Base-by-base conservation (phyloP, 441 rosid species). In the Eruca vesicaria region DNA sequence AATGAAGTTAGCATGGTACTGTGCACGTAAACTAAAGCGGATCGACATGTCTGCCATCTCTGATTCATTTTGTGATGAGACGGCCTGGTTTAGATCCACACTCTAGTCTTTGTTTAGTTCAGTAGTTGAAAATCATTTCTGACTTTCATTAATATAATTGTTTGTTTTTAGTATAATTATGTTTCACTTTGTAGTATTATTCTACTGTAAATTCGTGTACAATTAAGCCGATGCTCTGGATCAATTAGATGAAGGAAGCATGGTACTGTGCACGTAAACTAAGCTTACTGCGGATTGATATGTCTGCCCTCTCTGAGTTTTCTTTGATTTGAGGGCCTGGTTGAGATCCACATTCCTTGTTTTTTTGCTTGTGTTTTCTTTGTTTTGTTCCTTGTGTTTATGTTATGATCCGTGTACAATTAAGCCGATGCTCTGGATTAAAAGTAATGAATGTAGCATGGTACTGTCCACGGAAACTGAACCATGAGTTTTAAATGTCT, bases 371-470 rank as follows among this genome's bases (percentile, higher is more conserved):
- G 6, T 52, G 0, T 9, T 2, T 36, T 9, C 43, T 3, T 36
- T 6, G 5, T 29, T 5, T 29, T 29, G 5, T 7, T 14, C 1
- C 0, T n/a, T 28, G 0, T 3, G 2, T 62, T 12, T 35, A 5
- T 31, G 7, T 69, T 1, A 2, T n/a, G 8, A 68, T 10, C 59
- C 71, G 87, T 84, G 87, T 67, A 78, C 85, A 86, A 83, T 9
- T 82, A 86, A 86, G 88, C 85, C 88, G 90, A 86, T 86, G 88
- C 90, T 86, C 87, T 86, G 90, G 87, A 85, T 68, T 32, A 8
- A 60, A 15, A 1, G 18, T 5, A 52, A 78, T 62, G 82, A 82
- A 78, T 63, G 85, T 45, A 84, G 87, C 91, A 87, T 85, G 91
- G 91, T 85, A 75, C 26, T 79, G 85, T 85, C 64, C 88, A 84